Conservation (phyloP, 2,329 filamentous ascomycete genomes). For the Nigrograna mackinnonii region DNA sequence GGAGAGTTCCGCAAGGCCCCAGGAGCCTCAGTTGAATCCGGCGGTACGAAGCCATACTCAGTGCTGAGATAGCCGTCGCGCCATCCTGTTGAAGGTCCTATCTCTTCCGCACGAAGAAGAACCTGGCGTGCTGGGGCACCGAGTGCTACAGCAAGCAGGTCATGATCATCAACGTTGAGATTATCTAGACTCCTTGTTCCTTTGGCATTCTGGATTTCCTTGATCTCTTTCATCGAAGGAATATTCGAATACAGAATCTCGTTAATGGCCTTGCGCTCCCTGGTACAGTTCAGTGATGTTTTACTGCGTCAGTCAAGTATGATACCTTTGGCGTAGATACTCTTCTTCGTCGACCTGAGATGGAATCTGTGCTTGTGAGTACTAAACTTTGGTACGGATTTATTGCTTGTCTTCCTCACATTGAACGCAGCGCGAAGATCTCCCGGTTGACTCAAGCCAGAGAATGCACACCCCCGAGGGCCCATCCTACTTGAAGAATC, state of each 20-base stretch:
- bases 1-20: conserved; percentile 53
- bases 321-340: conserved; percentile 25
- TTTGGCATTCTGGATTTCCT: conserved; percentile 26
- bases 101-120: conserved; percentile 56
- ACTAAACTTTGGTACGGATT: not conserved
- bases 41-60: conserved; percentile 57
- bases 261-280: conserved; percentile 30
- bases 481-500: conserved; percentile 17
- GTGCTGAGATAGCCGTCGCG: conserved; percentile 57
- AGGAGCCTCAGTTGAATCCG: conserved; percentile 54
- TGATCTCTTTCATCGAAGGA: conserved; percentile 28
- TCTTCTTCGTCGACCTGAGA: conserved; percentile 19
- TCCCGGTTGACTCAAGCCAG: conserved; percentile 24
- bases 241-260: conserved; percentile 27
- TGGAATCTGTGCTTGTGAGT: conserved; percentile 18
- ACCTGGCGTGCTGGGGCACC: conserved; percentile 60
- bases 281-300: conserved; percentile 6
- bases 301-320: not conserved
- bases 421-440: conserved; percentile 25
- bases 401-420: conserved; percentile 6
- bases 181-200: conserved; percentile 52
- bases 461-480: conserved; percentile 27
- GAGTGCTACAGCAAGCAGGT: conserved; percentile 56
- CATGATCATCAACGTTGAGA: conserved; percentile 52
- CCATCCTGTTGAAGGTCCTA: conserved; percentile 57